These are phyloP conservation scores for Megacollybia marginata DNA, from an alignment of 768 basidiomycete genomes.

Conservation along the genomic window DNA sequence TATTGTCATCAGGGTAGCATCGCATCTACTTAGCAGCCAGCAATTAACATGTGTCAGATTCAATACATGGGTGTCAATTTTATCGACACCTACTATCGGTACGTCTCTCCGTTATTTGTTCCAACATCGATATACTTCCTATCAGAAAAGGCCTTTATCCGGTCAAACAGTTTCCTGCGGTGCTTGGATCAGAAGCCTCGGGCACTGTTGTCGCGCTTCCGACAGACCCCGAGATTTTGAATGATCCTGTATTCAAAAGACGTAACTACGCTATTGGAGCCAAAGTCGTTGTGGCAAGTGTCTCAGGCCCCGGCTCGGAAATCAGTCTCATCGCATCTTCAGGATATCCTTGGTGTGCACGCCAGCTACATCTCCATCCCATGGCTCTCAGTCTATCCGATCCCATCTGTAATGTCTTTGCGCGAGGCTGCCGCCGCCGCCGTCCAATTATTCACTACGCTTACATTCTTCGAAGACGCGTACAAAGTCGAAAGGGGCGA, in stretches of 20 bases:
- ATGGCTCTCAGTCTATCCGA: slow-evolving; percentile 52
- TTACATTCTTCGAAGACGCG: slow-evolving; percentile 76
- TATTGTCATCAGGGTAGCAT: slow-evolving; percentile 40
- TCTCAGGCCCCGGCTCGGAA: neutral
- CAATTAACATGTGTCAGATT: slow-evolving; percentile 31
- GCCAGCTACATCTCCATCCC: slow-evolving; percentile 68
- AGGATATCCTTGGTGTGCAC: slow-evolving; percentile 47
- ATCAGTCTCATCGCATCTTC: neutral
- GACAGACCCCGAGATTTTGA: slow-evolving; percentile 50
- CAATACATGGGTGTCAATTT: slow-evolving; percentile 83
- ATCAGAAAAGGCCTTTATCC: slow-evolving; percentile 59
- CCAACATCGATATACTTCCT: neutral
- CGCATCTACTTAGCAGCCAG: neutral
- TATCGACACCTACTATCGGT: slow-evolving; percentile 80
- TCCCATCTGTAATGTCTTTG: slow-evolving; percentile 57
- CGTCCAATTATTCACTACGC: slow-evolving; percentile 73
- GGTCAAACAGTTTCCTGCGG: slow-evolving; percentile 47
- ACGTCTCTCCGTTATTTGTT: slow-evolving; percentile 6
- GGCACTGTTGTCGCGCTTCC: slow-evolving; percentile 75
- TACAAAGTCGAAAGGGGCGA: slow-evolving; percentile 79
- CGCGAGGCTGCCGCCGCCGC: slow-evolving; percentile 58
- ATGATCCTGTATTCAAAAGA: slow-evolving; percentile 55
- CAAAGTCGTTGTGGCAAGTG: slow-evolving; percentile 60
- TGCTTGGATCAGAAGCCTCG: slow-evolving; percentile 71
- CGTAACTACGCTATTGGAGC: slow-evolving; percentile 62